These are phyloP conservation scores for Gomphus bonarii DNA, from an alignment of 1,284 basidiomycete species.

Conservation along the genomic window DNA sequence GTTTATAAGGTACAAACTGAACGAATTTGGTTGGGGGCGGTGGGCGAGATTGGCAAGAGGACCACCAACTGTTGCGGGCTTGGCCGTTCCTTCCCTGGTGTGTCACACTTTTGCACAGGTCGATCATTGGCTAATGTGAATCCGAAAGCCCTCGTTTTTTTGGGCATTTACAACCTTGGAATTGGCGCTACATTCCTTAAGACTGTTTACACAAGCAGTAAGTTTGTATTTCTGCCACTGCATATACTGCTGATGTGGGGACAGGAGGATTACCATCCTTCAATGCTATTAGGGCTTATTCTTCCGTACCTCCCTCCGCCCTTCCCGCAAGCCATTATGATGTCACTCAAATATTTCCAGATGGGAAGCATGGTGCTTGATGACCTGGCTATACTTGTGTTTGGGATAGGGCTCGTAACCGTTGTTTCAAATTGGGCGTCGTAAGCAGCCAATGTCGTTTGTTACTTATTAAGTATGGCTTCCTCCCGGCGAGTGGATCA, in stretches of 20 bases:
- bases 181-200: constrained; percentile 55
- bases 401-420: constrained; percentile 55
- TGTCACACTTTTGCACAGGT: constrained; percentile 18
- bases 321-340: constrained; percentile 48
- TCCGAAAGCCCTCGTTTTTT: constrained; percentile 52
- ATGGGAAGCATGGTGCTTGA: constrained; percentile 56
- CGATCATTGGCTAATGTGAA: constrained; percentile 3
- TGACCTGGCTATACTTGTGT: constrained; percentile 53
- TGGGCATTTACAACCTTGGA: constrained; percentile 67
- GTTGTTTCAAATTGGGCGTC: constrained; percentile 41
- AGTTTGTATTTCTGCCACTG: constrained; percentile 22
- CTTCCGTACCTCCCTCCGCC: constrained; percentile 57
- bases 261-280: constrained; percentile 50
- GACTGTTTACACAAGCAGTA: constrained; percentile 59
- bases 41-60: constrained; percentile 42
- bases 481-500: not conserved
- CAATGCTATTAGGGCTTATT: constrained; percentile 45
- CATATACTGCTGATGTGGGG: constrained; percentile 5
- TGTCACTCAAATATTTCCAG: constrained; percentile 52
- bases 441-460: constrained; percentile 1
- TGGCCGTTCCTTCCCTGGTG: constrained; percentile 41
- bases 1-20: constrained; percentile 14
- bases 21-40: constrained; percentile 33
- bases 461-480: constrained; percentile 1
- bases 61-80: not conserved